These are phyloP conservation scores for Podaxis mareebaensis DNA, from an alignment of 768 basidiomycete genomes.

Conservation along the genomic window DNA sequence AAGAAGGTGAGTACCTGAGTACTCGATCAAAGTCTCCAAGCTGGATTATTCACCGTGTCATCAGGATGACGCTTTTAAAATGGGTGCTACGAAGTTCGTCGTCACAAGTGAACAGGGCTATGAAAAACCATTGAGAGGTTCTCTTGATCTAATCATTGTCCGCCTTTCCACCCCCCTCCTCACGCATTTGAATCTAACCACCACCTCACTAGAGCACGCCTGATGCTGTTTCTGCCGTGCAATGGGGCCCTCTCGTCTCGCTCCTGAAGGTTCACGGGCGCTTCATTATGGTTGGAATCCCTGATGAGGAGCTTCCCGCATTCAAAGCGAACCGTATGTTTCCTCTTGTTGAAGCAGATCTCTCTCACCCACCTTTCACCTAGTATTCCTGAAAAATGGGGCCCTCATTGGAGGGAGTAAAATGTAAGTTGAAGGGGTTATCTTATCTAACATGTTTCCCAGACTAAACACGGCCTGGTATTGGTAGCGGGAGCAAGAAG, in stretches of 20 bases:
- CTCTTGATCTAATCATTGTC: constrained; percentile 53
- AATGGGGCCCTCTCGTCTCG: constrained; percentile 34
- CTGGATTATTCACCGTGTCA: neutral
- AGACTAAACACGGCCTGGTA: constrained; percentile 22
- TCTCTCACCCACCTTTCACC: neutral
- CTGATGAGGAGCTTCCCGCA: constrained; percentile 46
- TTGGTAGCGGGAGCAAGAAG: constrained; percentile 54
- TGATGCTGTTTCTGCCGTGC: constrained; percentile 29
- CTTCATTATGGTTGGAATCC: constrained; percentile 60
- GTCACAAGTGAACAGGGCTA: constrained; percentile 46
- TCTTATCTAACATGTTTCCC: neutral
- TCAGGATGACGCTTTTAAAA: constrained; percentile 51
- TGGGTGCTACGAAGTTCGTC: constrained; percentile 58
- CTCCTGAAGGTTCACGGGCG: constrained; percentile 54
- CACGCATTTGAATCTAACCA: neutral
- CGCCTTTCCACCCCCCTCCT: neutral
- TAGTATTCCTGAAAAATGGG: constrained; percentile 28
- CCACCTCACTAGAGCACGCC: constrained; percentile 26
- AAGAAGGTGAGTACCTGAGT: constrained; percentile 37
- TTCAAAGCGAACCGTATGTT: constrained; percentile 30
- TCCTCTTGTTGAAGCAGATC: constrained; percentile 24
- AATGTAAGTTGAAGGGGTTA: constrained; percentile 22
- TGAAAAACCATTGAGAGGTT: constrained; percentile 26
- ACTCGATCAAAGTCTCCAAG: neutral
- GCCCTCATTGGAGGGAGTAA: constrained; percentile 31